A percentile compares a stretch with the other conserved stretches of the same genome.
Conservation (phyloP, 768 basidiomycete genomes). For the Mycena sanguinolenta region DNA sequence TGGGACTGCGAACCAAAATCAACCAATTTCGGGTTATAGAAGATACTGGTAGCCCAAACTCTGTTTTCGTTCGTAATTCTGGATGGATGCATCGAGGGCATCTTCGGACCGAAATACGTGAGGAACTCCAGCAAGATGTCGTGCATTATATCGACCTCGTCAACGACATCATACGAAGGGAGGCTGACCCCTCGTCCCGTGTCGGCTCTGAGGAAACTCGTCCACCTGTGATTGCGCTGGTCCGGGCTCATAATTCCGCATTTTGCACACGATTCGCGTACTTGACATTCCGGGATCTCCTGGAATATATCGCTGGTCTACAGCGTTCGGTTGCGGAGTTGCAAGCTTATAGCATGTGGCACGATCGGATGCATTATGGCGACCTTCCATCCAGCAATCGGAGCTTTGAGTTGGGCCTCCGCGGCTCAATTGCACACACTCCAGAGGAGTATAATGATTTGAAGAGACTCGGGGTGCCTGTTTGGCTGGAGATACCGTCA, state of each 20-base stretch:
- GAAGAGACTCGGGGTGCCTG: not conserved
- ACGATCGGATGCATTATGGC: slow-evolving; percentile 4
- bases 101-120: not conserved
- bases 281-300: slow-evolving; percentile 14
- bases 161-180: not conserved
- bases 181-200: not conserved
- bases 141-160: slow-evolving; percentile 5
- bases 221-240: slow-evolving; percentile 12
- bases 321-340: slow-evolving; percentile 2
- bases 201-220: not conserved
- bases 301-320: slow-evolving; percentile 9
- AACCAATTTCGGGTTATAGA: not conserved
- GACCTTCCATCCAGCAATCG: not conserved
- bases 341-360: slow-evolving; percentile 18
- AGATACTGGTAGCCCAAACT: not conserved
- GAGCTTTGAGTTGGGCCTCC: not conserved
- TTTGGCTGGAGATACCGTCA: not conserved
- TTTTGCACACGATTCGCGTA: slow-evolving; percentile 7
- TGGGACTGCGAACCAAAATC: not conserved
- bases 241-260: slow-evolving; percentile 9
- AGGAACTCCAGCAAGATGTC: slow-evolving; percentile 6
- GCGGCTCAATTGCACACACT: not conserved
- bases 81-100: slow-evolving; percentile 8
- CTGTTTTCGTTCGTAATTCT: not conserved
- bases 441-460: not conserved